Conservation (phyloP, 2,329 filamentous ascomycete species). For the Stagonosporopsis vannaccii region DNA sequence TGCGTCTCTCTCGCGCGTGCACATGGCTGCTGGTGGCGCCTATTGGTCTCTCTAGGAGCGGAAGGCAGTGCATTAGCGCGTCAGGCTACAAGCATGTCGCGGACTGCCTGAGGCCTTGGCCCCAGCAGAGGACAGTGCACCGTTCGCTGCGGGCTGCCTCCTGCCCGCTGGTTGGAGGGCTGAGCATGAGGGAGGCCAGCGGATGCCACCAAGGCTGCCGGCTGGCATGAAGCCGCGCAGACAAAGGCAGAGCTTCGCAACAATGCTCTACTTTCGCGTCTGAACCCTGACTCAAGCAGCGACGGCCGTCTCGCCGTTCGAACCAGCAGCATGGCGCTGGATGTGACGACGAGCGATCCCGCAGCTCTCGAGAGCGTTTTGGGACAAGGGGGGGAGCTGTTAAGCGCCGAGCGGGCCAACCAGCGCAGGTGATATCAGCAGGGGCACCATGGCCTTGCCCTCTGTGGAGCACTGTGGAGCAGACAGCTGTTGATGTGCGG, state of each 20-base stretch:
- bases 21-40: slow-evolving; percentile 9
- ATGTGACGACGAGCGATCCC: slow-evolving; percentile 20
- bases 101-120: slow-evolving; percentile 14
- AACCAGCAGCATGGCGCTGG: slow-evolving; percentile 19
- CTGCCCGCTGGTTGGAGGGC: neutral
- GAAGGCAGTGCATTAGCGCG: slow-evolving; percentile 17
- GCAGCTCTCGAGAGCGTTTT: slow-evolving; percentile 9
- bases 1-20: slow-evolving; percentile 19
- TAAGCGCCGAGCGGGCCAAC: slow-evolving; percentile 17
- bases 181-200: slow-evolving; percentile 4
- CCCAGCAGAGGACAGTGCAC: slow-evolving; percentile 15
- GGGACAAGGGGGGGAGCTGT: slow-evolving; percentile 1
- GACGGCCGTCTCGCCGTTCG: slow-evolving; percentile 13
- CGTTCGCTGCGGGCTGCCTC: slow-evolving; percentile 14
- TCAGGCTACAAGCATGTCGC: slow-evolving; percentile 9
- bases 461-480: slow-evolving; percentile 9
- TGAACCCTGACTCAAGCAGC: neutral
- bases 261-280: neutral
- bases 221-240: neutral
- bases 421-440: neutral
- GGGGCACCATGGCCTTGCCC: slow-evolving; percentile 1
- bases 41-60: slow-evolving; percentile 10
- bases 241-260: neutral
- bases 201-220: neutral
- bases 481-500: slow-evolving; percentile 16